Base-by-base conservation (phyloP, 2,329 filamentous ascomycete species). In the Cadophora malorum region DNA sequence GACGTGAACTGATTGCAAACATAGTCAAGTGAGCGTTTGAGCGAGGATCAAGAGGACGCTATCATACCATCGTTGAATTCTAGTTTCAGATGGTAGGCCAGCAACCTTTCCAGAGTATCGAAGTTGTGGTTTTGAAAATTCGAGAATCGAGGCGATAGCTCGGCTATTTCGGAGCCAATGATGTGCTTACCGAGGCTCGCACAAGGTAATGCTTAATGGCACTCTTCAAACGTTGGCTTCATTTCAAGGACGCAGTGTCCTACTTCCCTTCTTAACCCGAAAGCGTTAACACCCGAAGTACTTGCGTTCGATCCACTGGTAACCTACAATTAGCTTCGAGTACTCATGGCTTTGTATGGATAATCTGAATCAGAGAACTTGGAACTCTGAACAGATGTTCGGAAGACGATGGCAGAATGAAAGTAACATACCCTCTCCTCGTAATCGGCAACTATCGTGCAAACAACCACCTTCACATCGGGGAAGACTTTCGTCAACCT, bases 401-500 rank as follows among this genome's bases (percentile, higher is more conserved):
- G 19, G 14, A 28, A 16, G n/a, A 23, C 8, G 21, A 53, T 23
- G 14, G 10, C 9, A 25, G 23, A 25, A 58, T 12, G 33, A 59
- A 4, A 9, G 6, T 7, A 33, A 53, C 61, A 14, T 63, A 63
- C 61, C 71, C 94, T 86, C 72, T 91, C 88, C 80, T 97, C 93
- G 70, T 91, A 88, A 73, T 97, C 93, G 65, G 90, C 87, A 33
- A 94, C 89, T 75, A 97, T 86, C 69, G 90, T 90, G 72, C 92
- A 93, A 33, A 97, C 90, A 21, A 98, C 93, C 21, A 97, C 91
- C 63, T 90, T 91, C 60, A 98, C 90, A 4, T 90, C 89, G 0
- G 96, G 94, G 75, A 96, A 99, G 3, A 97, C 96, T 67, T 90
- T 93, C 69, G 93, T 91, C 74, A 99, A 81, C 71, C 96, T 86